Evolutionary conservation across 2,329 filamentous ascomycete genomes (phyloP), one percentile per base, ranked within the genome.

Genomic region (Trichophyton benhamiae): DNA sequence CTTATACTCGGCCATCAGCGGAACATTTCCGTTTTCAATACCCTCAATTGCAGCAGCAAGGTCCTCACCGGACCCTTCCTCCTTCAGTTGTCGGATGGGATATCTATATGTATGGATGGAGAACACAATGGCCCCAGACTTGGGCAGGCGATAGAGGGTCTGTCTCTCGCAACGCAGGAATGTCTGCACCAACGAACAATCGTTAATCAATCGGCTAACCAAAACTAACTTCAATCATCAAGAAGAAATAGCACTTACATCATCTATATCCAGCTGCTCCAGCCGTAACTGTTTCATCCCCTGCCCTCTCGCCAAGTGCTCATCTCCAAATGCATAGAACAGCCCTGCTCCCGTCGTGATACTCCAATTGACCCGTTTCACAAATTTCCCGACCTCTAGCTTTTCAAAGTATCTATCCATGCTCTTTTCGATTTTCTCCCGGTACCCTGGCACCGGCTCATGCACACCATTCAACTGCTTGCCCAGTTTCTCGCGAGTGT

Each of bases 51-150:
- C 83, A 41, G 71, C 65, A 0, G 79, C 81, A 59, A 86, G 67
- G 6, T 77, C 77, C 66, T 80, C 78, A 0, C 79, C 82, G 3
- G 71, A 68, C 0, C 83, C 83, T 63, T 86, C 83, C 3, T 77
- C 77, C 67, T 81, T 83, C 53, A 87, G 72, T 58, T 82, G 75
- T 44, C 66, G 66, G 6, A 87, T 69, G 1, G 77, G 76, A 69
- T 86, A 85, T 62, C 78, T 72, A 69, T 85, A 86, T 15, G 84
- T 86, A 70, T 85, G 84, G 69, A 86, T 82, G 0, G 75, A 77
- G 71, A 87, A 87, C 0, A 85, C 77, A 20, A 86, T 58, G 6
- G 82, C 82, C 59, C 75, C 74, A 0, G 76, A 80, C 57, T 71
- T 65, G 3, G 82, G 82, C 27, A 87, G 69, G 0, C 84, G 77